These are phyloP conservation scores for Nothophytophthora sp. DNA, from an alignment of 352 stramenopile genomes.

Conservation along the genomic window DNA sequence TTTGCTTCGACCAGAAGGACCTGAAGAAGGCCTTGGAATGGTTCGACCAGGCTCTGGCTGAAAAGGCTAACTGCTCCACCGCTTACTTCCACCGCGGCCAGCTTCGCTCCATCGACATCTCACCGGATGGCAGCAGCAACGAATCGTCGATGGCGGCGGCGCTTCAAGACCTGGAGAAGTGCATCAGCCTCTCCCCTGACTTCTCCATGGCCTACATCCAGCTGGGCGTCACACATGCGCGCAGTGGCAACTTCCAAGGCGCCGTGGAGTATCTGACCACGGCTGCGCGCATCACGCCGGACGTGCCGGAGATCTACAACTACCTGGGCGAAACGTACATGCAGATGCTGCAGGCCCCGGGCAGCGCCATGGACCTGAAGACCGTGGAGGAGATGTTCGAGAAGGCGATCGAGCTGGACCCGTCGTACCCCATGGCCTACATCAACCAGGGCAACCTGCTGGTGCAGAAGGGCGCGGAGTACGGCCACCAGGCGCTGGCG, in stretches of 20 bases:
- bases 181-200: constrained; percentile 66
- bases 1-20: constrained; percentile 86
- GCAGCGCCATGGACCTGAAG: constrained; percentile 49
- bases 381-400: constrained; percentile 79
- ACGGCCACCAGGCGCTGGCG: constrained; percentile 64
- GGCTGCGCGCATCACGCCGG: constrained; percentile 63
- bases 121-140: constrained; percentile 47
- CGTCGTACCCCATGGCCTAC: constrained; percentile 86
- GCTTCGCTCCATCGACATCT: constrained; percentile 78
- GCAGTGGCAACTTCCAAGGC: constrained; percentile 71
- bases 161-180: constrained; percentile 69
- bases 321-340: constrained; percentile 89
- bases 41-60: constrained; percentile 72
- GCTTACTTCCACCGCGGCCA: constrained; percentile 85
- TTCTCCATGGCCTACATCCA: constrained; percentile 88
- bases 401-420: constrained; percentile 78
- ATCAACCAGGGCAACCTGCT: constrained; percentile 86
- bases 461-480: constrained; percentile 74
- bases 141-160: constrained; percentile 56
- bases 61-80: constrained; percentile 70
- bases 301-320: constrained; percentile 85
- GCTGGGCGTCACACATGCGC: constrained; percentile 73
- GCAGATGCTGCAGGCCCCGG: constrained; percentile 71
- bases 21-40: constrained; percentile 67
- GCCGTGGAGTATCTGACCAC: constrained; percentile 69